Conservation (phyloP, 176 grass and related monocot species). For the Pharus latifolius region DNA sequence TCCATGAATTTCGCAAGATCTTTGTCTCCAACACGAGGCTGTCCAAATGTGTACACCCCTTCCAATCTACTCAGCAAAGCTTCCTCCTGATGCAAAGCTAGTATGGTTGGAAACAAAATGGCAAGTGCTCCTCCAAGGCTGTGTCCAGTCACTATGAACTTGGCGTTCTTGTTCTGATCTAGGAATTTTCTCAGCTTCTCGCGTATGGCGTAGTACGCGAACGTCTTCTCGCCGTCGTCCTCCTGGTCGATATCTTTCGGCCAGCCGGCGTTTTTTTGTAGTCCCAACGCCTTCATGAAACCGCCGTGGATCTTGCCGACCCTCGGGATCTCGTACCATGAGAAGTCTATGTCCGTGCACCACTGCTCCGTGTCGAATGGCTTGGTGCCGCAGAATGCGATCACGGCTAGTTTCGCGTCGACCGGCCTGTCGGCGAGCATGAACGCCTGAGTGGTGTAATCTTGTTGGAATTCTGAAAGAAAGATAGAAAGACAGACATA, state of each 20-base stretch:
- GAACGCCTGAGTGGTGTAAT: constrained; percentile 65
- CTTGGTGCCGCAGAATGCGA: constrained; percentile 70
- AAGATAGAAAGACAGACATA: not conserved
- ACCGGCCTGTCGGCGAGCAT: constrained; percentile 35
- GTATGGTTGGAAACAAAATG: constrained; percentile 51
- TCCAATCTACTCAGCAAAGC: constrained; percentile 24
- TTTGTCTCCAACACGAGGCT: constrained; percentile 55
- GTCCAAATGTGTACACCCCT: constrained; percentile 82
- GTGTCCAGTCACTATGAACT: constrained; percentile 63
- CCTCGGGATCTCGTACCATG: constrained; percentile 39
- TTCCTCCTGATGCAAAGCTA: constrained; percentile 41
- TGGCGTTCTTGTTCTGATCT: not conserved
- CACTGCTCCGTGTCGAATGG: constrained; percentile 64
- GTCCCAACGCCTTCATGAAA: constrained; percentile 68
- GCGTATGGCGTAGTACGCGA: constrained; percentile 72
- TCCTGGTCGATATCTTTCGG: not conserved
- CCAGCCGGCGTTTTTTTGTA: constrained; percentile 37
- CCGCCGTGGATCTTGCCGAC: constrained; percentile 52
- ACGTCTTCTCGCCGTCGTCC: not conserved
- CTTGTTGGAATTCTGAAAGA: constrained; percentile 34
- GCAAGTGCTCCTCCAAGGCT: constrained; percentile 82
- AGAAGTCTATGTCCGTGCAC: constrained; percentile 74
- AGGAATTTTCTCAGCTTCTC: constrained; percentile 33
- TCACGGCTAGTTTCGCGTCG: constrained; percentile 42
- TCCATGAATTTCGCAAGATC: constrained; percentile 37